Conservation (phyloP, 23 red algal species). For the Gracilaria domingensis region DNA sequence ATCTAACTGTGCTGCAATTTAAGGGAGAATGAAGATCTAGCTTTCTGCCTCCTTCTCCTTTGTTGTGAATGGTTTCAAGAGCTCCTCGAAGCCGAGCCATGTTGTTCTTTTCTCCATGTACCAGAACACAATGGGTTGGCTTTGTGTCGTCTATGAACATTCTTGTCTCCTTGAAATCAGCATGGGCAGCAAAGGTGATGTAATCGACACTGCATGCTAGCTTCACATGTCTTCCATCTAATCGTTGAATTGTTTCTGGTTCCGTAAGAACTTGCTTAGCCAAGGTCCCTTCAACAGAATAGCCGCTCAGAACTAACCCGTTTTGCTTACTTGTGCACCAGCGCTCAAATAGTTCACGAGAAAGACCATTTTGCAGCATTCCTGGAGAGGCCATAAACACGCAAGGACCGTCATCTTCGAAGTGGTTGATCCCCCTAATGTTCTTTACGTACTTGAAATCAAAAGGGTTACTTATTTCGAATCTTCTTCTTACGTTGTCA, state of each 20-base stretch:
- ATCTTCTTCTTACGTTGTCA: conserved; percentile 89
- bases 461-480: conserved; percentile 96
- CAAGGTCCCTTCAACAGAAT: conserved; percentile 96
- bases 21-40: conserved; percentile 85
- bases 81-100: conserved; percentile 90
- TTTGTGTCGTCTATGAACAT: conserved; percentile 90
- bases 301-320: conserved; percentile 90
- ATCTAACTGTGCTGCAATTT: conserved; percentile 83
- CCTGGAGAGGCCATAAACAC: conserved; percentile 99
- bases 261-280: conserved; percentile 94
- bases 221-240: conserved; percentile 92
- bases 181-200: conserved; percentile 98
- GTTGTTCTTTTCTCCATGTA: conserved; percentile 94
- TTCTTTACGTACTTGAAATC: conserved; percentile 99
- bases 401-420: conserved; percentile 94
- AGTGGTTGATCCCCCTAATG: conserved; percentile 78
- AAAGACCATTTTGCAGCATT: conserved; percentile 96
- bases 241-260: conserved; percentile 84
- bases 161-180: conserved; percentile 96
- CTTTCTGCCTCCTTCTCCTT: conserved; percentile 54
- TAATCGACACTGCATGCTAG: conserved; percentile 93
- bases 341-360: conserved; percentile 91
- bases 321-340: conserved; percentile 98
- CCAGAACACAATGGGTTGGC: conserved; percentile 89
- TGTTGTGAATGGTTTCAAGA: conserved; percentile 90